Evolutionary conservation across 106 monocot species (phyloP), one percentile per base, ranked within the genome.

Genomic region (Agapanthus africanus): DNA sequence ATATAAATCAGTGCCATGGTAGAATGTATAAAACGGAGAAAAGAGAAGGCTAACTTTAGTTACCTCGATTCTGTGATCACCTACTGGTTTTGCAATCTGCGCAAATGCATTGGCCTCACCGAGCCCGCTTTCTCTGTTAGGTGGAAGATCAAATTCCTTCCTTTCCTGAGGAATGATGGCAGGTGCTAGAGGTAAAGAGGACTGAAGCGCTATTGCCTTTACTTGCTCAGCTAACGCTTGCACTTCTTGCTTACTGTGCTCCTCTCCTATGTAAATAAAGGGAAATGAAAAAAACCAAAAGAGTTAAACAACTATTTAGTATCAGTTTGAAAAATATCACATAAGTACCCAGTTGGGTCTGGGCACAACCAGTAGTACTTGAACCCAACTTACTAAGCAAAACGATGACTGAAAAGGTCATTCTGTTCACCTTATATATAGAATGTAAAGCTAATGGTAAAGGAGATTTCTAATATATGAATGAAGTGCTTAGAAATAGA

Each of bases 51-150:
- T 50, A 1, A 68, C 19, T 46, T 27, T 38, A 22, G 33, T 69
- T 67, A 85, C 85, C 85, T 81, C 81, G 65, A 47, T 38, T 75
- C 65, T 73, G 9, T 74, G 63, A 65, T 73, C 72, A 78, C 32
- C 62, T 13, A n/a, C 31, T 3, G 65, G 41, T 16, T 39, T 40
- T 51, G 63, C 33, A 65, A 22, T 66, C 21, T 67, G 59, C 13
- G 19, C 22, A 19, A 41, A 32, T 35, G 49, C 26, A 14, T 21
- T 70, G 6, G 26, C 54, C 27, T 62, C 76, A 37, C 34, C 61
- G 21, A 51, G 14, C 15, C 19, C 40, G 32, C 6, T 62, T 40
- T 41, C 73, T 50, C 66, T 63, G 38, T 35, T 59, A 38, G 31
- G 61, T 66, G 62, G 54, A 65, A 11, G 46, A 57, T 33, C 33